A percentile compares a stretch with the other conserved stretches of the same genome.
These are phyloP conservation scores for Xylaria sp. DNA, from an alignment of 2,329 filamentous ascomycete species.

Conservation along the genomic window DNA sequence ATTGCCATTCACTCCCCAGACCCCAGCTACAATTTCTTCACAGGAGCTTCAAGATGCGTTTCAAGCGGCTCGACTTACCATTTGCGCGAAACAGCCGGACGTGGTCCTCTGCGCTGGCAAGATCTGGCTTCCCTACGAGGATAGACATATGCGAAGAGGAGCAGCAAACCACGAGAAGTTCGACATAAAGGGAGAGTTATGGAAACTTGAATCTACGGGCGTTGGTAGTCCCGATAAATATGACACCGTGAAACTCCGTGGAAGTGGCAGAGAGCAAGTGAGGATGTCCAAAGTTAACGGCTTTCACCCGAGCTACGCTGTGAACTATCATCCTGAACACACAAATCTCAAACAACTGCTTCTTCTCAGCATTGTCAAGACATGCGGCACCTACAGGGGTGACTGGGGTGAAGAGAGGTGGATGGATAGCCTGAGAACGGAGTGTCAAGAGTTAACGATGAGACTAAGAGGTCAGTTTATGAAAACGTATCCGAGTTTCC, in stretches of 20 bases:
- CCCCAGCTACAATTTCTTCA: neutral
- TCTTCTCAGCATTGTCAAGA: constrained; percentile 21
- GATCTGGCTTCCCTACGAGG: constrained; percentile 5
- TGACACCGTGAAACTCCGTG: constrained; percentile 5
- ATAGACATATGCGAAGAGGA: neutral
- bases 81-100: constrained; percentile 10
- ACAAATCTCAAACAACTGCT: constrained; percentile 20
- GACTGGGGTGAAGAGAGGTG: constrained; percentile 21
- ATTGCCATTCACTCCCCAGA: constrained; percentile 19
- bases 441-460: constrained; percentile 2
- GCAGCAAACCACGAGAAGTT: neutral
- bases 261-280: neutral
- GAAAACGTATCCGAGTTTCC: neutral
- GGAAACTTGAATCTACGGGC: constrained; percentile 7
- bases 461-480: constrained; percentile 9
- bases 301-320: constrained; percentile 23
- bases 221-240: constrained; percentile 17
- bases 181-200: constrained; percentile 9
- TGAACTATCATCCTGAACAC: constrained; percentile 19
- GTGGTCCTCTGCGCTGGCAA: constrained; percentile 23
- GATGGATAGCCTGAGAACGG: constrained; percentile 20
- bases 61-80: constrained; percentile 12
- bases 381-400: constrained; percentile 22
- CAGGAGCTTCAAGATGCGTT: constrained; percentile 10
- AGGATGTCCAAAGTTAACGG: constrained; percentile 16